Conservation (phyloP, 1,139 yeast genomes). For the Candida buenavistaensis region DNA sequence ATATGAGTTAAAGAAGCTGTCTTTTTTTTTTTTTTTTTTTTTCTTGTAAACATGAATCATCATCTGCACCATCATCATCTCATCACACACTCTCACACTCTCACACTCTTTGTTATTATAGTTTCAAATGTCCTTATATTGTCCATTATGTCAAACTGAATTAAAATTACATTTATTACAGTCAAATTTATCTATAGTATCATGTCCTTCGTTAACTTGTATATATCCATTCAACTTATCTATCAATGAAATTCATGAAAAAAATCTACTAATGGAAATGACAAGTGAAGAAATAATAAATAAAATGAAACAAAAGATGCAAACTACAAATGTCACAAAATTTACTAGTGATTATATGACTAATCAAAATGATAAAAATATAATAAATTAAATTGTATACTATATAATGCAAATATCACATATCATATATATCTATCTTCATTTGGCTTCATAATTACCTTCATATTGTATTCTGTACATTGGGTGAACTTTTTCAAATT, state of each 20-base stretch:
- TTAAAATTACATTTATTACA: constrained; percentile 28
- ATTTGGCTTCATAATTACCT: constrained; percentile 10
- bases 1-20: too few species aligned
- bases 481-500: constrained; percentile 30
- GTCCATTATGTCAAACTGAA: constrained; percentile 29
- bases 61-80: too few species aligned
- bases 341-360: constrained; percentile 31
- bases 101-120: too few species aligned
- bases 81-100: too few species aligned
- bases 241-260: constrained; percentile 25
- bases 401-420: background rate
- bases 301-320: constrained; percentile 26
- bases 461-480: constrained; percentile 17
- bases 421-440: too few species aligned
- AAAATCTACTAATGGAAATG: constrained; percentile 21
- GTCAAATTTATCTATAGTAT: constrained; percentile 24
- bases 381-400: background rate
- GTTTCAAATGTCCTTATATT: constrained; percentile 14
- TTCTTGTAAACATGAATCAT: background rate
- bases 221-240: constrained; percentile 35
- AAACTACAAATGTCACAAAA: constrained; percentile 23
- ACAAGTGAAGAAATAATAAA: constrained; percentile 28
- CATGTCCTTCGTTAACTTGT: constrained; percentile 29
- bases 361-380: constrained; percentile 20
- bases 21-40: too few species aligned